Percentiles rank a stretch among this genome's conserved stretches.
Evolutionary conservation across 2,329 filamentous ascomycete genomes (phyloP).

Genomic region (Blastomyces parvus): DNA sequence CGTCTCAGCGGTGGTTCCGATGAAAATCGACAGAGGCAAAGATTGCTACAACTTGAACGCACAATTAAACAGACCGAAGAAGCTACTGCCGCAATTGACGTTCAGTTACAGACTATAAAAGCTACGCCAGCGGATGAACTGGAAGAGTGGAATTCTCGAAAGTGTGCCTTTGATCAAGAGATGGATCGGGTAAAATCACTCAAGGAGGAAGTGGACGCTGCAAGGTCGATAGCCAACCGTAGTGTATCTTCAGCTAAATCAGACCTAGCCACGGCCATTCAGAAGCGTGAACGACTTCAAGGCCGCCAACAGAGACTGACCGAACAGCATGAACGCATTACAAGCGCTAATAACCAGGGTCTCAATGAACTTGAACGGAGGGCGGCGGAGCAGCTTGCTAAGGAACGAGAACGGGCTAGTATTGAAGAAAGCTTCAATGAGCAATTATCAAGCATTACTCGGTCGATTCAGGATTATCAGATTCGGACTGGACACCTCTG

Average conservation of each 20-base stretch:
- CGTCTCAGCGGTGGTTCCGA: conserved; percentile 51
- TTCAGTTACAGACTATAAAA: conserved; percentile 47
- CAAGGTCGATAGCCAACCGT: conserved; percentile 44
- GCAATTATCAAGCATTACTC: conserved; percentile 34
- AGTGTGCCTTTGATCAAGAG: conserved; percentile 47
- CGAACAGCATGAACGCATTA: conserved; percentile 52
- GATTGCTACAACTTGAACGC: conserved; percentile 52
- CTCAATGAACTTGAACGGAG: conserved; percentile 46
- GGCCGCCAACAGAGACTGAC: conserved; percentile 49
- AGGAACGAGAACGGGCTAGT: conserved; percentile 38
- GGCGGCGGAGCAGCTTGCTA: conserved; percentile 38
- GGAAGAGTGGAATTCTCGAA: conserved; percentile 44
- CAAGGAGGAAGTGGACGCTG: conserved; percentile 42
- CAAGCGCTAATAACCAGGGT: conserved; percentile 49
- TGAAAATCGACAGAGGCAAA: conserved; percentile 54
- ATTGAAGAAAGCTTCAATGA: conserved; percentile 36
- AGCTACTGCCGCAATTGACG: conserved; percentile 45
- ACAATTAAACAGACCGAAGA: conserved; percentile 56
- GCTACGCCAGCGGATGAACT: conserved; percentile 49
- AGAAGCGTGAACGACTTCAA: conserved; percentile 52
- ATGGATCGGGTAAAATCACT: conserved; percentile 42
- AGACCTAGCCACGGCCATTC: conserved; percentile 44
- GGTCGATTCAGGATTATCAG: conserved; percentile 37
- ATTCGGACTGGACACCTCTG: conserved; percentile 35
- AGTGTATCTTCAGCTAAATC: conserved; percentile 44